phyloP scores from a whole-genome alignment of 73 alveolate species.

The Stentor coeruleus region DNA sequence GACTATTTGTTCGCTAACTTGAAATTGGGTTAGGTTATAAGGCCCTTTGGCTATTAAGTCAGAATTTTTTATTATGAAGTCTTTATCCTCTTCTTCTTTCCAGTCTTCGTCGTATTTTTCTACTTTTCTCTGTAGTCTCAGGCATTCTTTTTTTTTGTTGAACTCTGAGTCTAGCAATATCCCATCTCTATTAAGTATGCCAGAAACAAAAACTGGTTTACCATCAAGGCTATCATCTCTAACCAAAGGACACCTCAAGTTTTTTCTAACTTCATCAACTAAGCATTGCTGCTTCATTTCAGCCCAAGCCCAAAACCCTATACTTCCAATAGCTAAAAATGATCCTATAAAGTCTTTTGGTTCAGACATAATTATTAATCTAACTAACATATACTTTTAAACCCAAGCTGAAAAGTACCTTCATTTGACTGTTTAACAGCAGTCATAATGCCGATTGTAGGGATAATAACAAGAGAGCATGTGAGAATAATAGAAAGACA shows the following conservation, averaged over 20 bases:
- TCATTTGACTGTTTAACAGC: neutral
- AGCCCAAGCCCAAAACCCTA: neutral
- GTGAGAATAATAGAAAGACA: neutral
- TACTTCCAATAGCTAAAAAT: neutral
- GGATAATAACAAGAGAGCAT: neutral
- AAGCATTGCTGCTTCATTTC: neutral
- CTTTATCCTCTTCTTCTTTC: neutral
- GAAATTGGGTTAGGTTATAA: neutral
- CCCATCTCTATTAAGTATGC: neutral
- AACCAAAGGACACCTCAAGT: neutral
- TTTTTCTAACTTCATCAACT: neutral
- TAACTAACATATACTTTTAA: neutral
- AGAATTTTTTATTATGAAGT: neutral
- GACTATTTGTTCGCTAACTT: neutral
- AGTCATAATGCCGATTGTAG: constrained; percentile 12
- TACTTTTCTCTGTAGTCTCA: neutral
- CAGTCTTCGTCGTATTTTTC: neutral
- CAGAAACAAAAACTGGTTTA: neutral
- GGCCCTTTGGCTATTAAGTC: neutral
- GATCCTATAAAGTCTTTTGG: neutral
- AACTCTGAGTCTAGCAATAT: neutral
- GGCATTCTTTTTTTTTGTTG: neutral
- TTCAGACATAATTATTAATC: neutral
- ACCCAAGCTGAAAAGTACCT: constrained; percentile 27
- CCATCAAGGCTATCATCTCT: neutral